Evolutionary conservation across 495 filamentous ascomycete species (phyloP).

Genomic region (Ascodesmis nigricans): DNA sequence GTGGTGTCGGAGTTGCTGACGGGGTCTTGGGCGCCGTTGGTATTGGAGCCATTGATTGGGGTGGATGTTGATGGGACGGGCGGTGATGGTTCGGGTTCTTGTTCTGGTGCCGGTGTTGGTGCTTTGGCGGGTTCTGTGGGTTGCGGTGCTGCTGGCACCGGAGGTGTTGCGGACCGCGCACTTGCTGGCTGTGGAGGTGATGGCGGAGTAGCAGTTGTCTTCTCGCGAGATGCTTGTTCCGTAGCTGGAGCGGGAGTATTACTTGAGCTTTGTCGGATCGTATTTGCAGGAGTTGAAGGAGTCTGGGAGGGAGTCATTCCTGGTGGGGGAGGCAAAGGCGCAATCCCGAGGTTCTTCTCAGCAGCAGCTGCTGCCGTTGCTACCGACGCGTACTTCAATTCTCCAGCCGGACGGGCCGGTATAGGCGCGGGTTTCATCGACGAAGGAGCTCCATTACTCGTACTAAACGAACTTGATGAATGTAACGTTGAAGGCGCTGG

Average conservation of each 20-base stretch:
- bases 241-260: slow-evolving; percentile 7
- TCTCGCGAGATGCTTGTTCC: slow-evolving; percentile 5
- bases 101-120: slow-evolving; percentile 17
- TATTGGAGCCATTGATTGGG: slow-evolving; percentile 12
- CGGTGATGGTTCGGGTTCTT: slow-evolving; percentile 24
- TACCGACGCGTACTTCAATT: slow-evolving; percentile 91
- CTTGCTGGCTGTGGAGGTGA: slow-evolving; percentile 15
- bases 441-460: slow-evolving; percentile 23
- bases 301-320: slow-evolving; percentile 24
- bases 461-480: slow-evolving; percentile 27
- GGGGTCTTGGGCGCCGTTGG: slow-evolving; percentile 12
- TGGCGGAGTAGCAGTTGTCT: slow-evolving; percentile 5
- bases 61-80: slow-evolving; percentile 7
- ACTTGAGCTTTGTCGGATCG: slow-evolving; percentile 12
- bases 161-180: slow-evolving; percentile 9
- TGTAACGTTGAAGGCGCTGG: slow-evolving; percentile 76
- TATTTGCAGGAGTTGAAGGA: neutral
- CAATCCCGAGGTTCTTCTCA: slow-evolving; percentile 80
- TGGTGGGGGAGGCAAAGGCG: slow-evolving; percentile 77
- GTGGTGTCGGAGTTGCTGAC: slow-evolving; percentile 15
- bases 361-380: slow-evolving; percentile 86
- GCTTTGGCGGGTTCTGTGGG: slow-evolving; percentile 8
- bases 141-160: slow-evolving; percentile 5
- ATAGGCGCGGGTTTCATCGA: slow-evolving; percentile 80
- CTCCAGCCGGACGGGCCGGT: slow-evolving; percentile 63